Base-by-base conservation (phyloP, 1,284 basidiomycete species). In the Earliella scabrosa region DNA sequence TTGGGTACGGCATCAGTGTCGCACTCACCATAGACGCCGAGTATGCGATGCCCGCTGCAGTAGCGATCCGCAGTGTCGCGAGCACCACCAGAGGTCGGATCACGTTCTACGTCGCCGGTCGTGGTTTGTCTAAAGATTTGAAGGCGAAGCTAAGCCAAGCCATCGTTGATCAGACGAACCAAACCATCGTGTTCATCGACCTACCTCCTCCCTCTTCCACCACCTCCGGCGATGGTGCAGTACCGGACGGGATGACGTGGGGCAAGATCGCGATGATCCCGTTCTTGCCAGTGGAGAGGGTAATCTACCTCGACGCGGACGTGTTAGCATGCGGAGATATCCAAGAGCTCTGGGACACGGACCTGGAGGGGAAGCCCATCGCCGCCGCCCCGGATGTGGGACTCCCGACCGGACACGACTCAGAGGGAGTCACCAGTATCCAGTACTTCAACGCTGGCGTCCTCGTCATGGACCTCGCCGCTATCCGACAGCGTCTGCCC, bases 381-480 rank as follows among this genome's bases (percentile, higher is more conserved):
- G 82, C 73, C 2, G 82, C 83, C 1, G 75, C 61, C 9, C 60
- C 66, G 3, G 83, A 86, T 64, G 73, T 85, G n/a, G 83, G 82
- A 2, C 72, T 65, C 55, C 83, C 82, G 0, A 71, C 73, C 66
- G 82, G 83, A 0, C 78, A 81, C 59, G 64, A 67, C 24, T 21
- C 34, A 3, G n/a, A 27, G 0, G 70, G 56, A 1, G 35, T 74
- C 6, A 61, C 67, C 7, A 54, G 58, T 34, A 65, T 55, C 0
- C 68, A 73, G 6, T 83, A 85, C 63, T 85, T 85, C 73, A 86
- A 85, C 50, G 78, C 81, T 0, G 83, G 83, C 0, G 79, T 86
- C 18, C 63, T 86, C 47, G 66, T 85, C 11, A 57, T 85, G 54
- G 77, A 85, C 66, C 69, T 85, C 34, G 66, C 78, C 0, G 71